Evolutionary conservation across 345 rosid genomes (phyloP), one percentile per base, ranked within the genome.

Genomic region (Sapria himalayana): DNA sequence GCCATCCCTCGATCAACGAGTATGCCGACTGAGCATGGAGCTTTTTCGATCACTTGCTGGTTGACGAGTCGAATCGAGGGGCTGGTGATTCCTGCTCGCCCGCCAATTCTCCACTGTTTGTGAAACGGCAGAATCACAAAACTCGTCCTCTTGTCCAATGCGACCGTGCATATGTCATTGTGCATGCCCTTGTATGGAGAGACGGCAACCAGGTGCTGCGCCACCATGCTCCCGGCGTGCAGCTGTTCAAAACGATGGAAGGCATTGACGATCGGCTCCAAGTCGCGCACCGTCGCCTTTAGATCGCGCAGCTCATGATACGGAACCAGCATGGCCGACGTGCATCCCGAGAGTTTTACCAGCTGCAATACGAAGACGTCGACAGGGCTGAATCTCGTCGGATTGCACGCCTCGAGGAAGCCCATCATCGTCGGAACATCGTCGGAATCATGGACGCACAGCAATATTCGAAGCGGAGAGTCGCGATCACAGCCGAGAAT

Each of bases 111-210:
- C 39, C 58, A 67, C 29, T 57, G 67, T 48, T 41, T 67, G 50
- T 69, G 73, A 50, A 61, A 69, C 2, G 79, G 79, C 15, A 69
- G 20, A 16, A 69, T 64, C 17, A 66, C 34, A 38, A 75, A 5
- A 11, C 69, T 56, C 6, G 69, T 63, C 27, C 68, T 49, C 65
- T 63, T 69, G 56, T 71, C 65, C 4, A 63, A 35, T 1, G 79
- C 73, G 12, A 75, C 58, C 15, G 72, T 62, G 54, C 78, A 72
- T 4, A 69, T 55, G 22, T 71, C 73, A 5, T 72, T 54, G 31
- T 72, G 69, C 50, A 72, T 69, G 5, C 67, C 57, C 9, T 61
- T 43, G 38, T 47, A 59, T 2, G 79, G 76, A 0, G 79, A 53
- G 1, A 66, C 49, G 23, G 71, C 76, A 11, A 65, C 59, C 46